Conservation (phyloP, 257 asterid species). For the Lithospermum erythrorhizon region DNA sequence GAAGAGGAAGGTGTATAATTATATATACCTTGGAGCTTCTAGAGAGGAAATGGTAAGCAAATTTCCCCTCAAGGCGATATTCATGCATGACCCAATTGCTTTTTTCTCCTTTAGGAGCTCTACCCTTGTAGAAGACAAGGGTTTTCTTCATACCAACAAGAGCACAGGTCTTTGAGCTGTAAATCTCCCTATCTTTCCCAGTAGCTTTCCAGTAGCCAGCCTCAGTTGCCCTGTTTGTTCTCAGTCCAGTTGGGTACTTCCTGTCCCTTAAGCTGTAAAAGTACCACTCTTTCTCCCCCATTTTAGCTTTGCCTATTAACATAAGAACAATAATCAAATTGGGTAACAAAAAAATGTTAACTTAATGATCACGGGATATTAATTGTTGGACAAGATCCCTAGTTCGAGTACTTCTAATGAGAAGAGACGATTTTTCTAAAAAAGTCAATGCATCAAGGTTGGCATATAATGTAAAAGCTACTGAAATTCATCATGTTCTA, state of each 20-base stretch:
- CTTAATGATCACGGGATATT: too few species aligned
- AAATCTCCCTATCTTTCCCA: constrained; percentile 81
- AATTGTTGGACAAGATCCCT: too few species aligned
- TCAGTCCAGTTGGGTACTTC: constrained; percentile 76
- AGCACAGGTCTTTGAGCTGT: constrained; percentile 48
- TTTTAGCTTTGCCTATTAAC: constrained; percentile 52
- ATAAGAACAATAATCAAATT: neutral
- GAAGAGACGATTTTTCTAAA: too few species aligned
- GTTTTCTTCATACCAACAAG: constrained; percentile 99
- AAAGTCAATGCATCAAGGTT: too few species aligned
- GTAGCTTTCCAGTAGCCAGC: constrained; percentile 97
- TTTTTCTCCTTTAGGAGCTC: constrained; percentile 88
- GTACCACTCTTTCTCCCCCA: constrained; percentile 97
- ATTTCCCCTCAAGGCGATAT: constrained; percentile 81
- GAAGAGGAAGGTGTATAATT: neutral
- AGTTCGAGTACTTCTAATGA: too few species aligned
- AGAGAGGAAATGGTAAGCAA: constrained; percentile 63
- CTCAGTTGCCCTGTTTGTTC: constrained; percentile 93
- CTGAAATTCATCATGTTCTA: too few species aligned
- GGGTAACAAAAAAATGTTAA: too few species aligned
- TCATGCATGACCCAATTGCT: constrained; percentile 96
- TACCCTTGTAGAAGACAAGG: constrained; percentile 77
- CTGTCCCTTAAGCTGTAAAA: constrained; percentile 78
- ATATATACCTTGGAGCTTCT: constrained; percentile 49
- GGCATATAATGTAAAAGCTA: too few species aligned